Conservation (phyloP, 139 green algal genomes). For the Microglena sp. region DNA sequence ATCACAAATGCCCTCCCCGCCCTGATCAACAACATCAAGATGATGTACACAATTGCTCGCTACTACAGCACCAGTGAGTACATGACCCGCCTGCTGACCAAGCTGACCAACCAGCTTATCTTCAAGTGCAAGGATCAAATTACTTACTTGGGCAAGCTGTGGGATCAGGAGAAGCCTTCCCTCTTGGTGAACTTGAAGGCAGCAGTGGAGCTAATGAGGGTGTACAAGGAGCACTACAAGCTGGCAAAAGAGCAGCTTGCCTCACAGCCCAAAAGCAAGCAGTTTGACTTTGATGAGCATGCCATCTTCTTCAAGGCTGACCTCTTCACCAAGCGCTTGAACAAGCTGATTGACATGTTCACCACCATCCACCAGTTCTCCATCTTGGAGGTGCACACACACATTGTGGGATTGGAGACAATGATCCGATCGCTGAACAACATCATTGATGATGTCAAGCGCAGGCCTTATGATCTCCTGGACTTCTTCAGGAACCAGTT, state of each 20-base stretch:
- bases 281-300: conserved; percentile 64
- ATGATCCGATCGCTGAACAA: conserved; percentile 72
- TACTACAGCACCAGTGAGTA: conserved; percentile 74
- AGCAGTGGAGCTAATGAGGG: conserved; percentile 41
- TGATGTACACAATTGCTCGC: conserved; percentile 83
- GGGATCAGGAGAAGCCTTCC: conserved; percentile 19
- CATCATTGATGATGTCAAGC: conserved; percentile 81
- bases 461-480: conserved; percentile 85
- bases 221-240: conserved; percentile 64
- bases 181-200: conserved; percentile 63
- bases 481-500: conserved; percentile 77
- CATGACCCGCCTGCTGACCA: conserved; percentile 77
- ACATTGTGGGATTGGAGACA: conserved; percentile 73
- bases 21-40: conserved; percentile 68
- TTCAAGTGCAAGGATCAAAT: conserved; percentile 65
- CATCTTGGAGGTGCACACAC: conserved; percentile 71
- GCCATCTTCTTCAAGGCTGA: conserved; percentile 81
- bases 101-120: conserved; percentile 57
- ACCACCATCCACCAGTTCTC: conserved; percentile 84
- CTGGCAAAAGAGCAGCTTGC: conserved; percentile 43
- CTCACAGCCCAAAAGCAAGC: conserved; percentile 41
- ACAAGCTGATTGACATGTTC: conserved; percentile 84
- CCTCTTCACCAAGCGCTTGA: conserved; percentile 79
- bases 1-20: conserved; percentile 68
- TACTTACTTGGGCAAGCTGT: conserved; percentile 23